These are phyloP conservation scores for Misopates orontium DNA, from an alignment of 257 asterid species.

Conservation along the genomic window DNA sequence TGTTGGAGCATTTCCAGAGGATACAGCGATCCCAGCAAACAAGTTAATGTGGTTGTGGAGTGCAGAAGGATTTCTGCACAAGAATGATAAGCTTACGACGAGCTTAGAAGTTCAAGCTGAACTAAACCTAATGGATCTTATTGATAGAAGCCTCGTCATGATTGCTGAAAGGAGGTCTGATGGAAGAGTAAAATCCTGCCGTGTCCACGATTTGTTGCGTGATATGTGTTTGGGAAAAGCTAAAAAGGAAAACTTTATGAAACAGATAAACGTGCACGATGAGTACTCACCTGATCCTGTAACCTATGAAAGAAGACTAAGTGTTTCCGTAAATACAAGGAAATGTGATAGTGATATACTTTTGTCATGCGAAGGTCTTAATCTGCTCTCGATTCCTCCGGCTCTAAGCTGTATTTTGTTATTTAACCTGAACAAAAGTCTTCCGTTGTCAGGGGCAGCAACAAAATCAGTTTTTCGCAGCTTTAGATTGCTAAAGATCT, in stretches of 20 bases:
- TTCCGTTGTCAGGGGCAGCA: background rate
- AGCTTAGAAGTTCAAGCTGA: background rate
- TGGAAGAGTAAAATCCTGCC: background rate
- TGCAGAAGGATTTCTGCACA: constrained; percentile 2
- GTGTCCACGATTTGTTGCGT: constrained; percentile 2
- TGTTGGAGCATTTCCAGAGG: constrained; percentile 7
- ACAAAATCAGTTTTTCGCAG: background rate
- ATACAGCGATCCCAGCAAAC: background rate
- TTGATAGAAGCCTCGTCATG: constrained; percentile 11
- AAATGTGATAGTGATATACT: background rate
- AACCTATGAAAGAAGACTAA: background rate
- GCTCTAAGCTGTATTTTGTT: background rate
- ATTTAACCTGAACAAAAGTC: background rate
- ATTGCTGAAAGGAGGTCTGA: background rate
- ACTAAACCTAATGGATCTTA: background rate
- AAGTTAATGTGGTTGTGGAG: background rate
- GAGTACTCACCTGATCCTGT: background rate
- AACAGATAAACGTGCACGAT: background rate
- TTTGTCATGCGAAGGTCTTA: background rate
- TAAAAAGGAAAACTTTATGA: background rate
- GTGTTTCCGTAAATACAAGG: background rate
- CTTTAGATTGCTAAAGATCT: background rate
- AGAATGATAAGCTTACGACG: background rate
- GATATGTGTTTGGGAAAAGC: background rate
- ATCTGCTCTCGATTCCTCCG: background rate